A percentile compares a stretch with the other conserved stretches of the same genome.
phyloP scores from a whole-genome alignment of 805 yeast genomes.

The Lachancea sp. region DNA sequence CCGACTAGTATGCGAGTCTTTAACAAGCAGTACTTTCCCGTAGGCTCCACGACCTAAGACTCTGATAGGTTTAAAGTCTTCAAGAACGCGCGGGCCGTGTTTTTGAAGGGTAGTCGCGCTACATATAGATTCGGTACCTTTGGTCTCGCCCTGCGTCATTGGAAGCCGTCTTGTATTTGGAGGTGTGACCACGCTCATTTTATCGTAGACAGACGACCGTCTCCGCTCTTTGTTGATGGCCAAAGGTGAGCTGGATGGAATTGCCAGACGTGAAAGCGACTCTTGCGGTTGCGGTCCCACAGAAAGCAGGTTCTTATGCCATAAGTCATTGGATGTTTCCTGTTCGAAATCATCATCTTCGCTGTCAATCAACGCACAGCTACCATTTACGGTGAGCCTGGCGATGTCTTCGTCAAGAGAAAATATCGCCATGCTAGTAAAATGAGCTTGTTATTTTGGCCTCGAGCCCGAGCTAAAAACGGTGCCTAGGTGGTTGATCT shows the following conservation, averaged over 20 bases:
- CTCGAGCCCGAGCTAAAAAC: not conserved
- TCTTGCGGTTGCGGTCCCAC: constrained; percentile 2
- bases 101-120: constrained; percentile 2
- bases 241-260: not conserved
- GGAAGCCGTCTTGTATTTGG: constrained; percentile 23
- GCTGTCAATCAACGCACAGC: constrained; percentile 10
- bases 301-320: constrained; percentile 13
- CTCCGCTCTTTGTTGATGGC: constrained; percentile 15
- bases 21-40: constrained; percentile 77
- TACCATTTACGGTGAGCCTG: constrained; percentile 12
- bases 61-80: constrained; percentile 66
- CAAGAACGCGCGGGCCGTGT: constrained; percentile 22
- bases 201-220: constrained; percentile 27
- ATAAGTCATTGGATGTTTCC: not conserved
- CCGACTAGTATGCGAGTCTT: constrained; percentile 53
- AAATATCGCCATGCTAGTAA: constrained; percentile 10
- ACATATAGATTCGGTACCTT: not conserved
- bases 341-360: constrained; percentile 4
- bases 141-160: constrained; percentile 11
- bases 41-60: constrained; percentile 85
- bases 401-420: constrained; percentile 14
- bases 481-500: not conserved
- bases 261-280: not conserved
- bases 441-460: not conserved
- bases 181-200: constrained; percentile 26